Evolutionary conservation across 768 basidiomycete species (phyloP), one percentile per base, ranked within the genome.

Genomic region (Phallus indusiatus): DNA sequence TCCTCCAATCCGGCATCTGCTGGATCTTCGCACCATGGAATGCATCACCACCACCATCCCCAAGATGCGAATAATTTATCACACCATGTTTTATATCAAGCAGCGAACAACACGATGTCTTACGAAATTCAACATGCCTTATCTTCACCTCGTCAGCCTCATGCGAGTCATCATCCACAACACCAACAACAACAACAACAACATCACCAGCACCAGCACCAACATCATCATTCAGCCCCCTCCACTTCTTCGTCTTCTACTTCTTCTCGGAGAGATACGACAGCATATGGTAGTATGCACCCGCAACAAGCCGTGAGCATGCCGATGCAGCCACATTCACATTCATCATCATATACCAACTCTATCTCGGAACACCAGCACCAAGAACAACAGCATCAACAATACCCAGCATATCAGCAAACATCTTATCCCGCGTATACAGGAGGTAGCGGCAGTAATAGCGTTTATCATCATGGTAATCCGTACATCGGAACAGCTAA

Each of bases 111-210:
- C 28, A 28, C 28, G 5, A 35, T 59, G 33, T 59, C 57, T 8
- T 59, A 59, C 50, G 57, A 59, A 46, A 59, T 59, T 22, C 57
- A 42, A n/a, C 57, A 59, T 37, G 57, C 57, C 9, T 51, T 59
- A 42, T 49, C 50, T 10, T 51, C 57, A 14, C 42, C 42, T 42
- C 42, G 42, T 42, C 42, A 42, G n/a, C 12, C 4, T 8, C 48
- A 3, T 57, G 46, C 18, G 17, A 46, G 11, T 14, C 46, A 21
- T 37, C 54, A 14, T 36, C 47, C 11, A 28, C 17, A 55, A 3
- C 54, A n/a, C 5, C n/a, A 55, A 5, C 47, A 24, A 11, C 12
- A 14, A n/a, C 28, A 36, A 36, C 47, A 21, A 14, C 18, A 12
- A 14, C 56, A 28, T 47, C 5, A 50, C 10, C 18, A 52, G 6